Evolutionary conservation across 805 yeast species (phyloP).

Genomic region (Sugiyamaella mastotermitis): DNA sequence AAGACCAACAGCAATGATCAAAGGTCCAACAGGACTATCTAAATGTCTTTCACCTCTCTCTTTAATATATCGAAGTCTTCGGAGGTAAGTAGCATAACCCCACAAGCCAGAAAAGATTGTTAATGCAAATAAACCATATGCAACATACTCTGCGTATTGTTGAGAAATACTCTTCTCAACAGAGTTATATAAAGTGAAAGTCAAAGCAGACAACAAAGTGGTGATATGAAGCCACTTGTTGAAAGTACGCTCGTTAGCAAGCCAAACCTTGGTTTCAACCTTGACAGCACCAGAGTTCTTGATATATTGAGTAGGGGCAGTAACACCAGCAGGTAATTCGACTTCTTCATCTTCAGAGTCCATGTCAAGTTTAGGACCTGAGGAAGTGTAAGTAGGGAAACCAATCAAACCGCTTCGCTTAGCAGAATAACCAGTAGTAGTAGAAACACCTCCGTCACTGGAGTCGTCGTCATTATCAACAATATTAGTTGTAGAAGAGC

Average conservation of each 20-base stretch:
- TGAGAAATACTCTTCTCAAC: constrained; percentile 57
- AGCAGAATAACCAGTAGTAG: constrained; percentile 6
- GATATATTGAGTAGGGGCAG: constrained; percentile 69
- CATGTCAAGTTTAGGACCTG: constrained; percentile 21
- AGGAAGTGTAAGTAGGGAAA: constrained; percentile 4
- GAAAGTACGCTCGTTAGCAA: constrained; percentile 96
- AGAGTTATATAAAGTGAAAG: constrained; percentile 77
- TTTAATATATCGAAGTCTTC: constrained; percentile 65
- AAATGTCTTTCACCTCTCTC: constrained; percentile 81
- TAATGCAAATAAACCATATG: constrained; percentile 72
- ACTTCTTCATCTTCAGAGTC: constrained; percentile 81
- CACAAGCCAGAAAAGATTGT: constrained; percentile 81
- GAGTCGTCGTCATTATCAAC: constrained; percentile 40
- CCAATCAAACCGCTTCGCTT: constrained; percentile 3
- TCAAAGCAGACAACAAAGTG: constrained; percentile 73
- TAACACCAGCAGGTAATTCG: constrained; percentile 82
- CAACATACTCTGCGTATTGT: constrained; percentile 55
- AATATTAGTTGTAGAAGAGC: background rate
- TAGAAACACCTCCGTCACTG: constrained; percentile 26
- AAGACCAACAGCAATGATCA: constrained; percentile 67
- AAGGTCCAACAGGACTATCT: constrained; percentile 87
- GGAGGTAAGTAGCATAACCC: constrained; percentile 77
- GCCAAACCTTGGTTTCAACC: constrained; percentile 97
- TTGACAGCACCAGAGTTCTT: constrained; percentile 88
- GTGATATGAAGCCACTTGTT: constrained; percentile 92